phyloP scores from a whole-genome alignment of 352 stramenopile species.

The Phytophthora sp. region DNA sequence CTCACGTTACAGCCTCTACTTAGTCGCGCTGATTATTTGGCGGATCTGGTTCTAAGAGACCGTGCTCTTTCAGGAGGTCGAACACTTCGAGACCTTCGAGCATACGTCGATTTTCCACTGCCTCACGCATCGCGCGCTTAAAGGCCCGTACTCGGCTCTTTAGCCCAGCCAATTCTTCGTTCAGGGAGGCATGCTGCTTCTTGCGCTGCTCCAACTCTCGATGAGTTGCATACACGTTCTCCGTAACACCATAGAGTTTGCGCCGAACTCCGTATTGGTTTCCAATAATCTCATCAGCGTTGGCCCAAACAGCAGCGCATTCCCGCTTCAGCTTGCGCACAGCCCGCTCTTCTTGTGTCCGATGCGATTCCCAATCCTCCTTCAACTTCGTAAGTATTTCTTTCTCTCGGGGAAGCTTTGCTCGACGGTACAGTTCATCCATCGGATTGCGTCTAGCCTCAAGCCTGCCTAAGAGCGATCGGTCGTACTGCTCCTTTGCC shows the following conservation, averaged over 20 bases:
- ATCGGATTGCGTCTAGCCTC: slow-evolving; percentile 68
- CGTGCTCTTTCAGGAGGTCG: slow-evolving; percentile 50
- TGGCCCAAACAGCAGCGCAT: slow-evolving; percentile 32
- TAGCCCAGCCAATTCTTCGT: slow-evolving; percentile 39
- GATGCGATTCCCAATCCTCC: slow-evolving; percentile 57
- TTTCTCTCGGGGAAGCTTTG: slow-evolving; percentile 52
- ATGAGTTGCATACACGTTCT: slow-evolving; percentile 72
- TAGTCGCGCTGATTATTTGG: slow-evolving; percentile 41
- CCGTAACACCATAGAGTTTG: slow-evolving; percentile 71
- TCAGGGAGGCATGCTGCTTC: slow-evolving; percentile 38
- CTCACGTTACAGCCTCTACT: not conserved
- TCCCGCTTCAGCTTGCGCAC: slow-evolving; percentile 55
- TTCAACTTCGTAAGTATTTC: slow-evolving; percentile 47
- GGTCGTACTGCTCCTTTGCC: slow-evolving; percentile 63
- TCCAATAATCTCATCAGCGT: slow-evolving; percentile 44
- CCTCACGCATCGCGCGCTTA: slow-evolving; percentile 48
- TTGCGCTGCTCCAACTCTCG: slow-evolving; percentile 46
- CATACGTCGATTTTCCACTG: slow-evolving; percentile 47
- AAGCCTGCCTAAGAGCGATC: slow-evolving; percentile 53
- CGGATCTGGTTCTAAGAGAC: slow-evolving; percentile 32
- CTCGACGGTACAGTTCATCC: slow-evolving; percentile 66
- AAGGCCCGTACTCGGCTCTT: slow-evolving; percentile 42
- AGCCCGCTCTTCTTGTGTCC: slow-evolving; percentile 48
- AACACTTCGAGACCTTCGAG: slow-evolving; percentile 62
- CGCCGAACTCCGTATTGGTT: slow-evolving; percentile 48